Evolutionary conservation across 306 rosid species (phyloP), one percentile per base, ranked within the genome.

Genomic region (Lathyrus oleraceus): DNA sequence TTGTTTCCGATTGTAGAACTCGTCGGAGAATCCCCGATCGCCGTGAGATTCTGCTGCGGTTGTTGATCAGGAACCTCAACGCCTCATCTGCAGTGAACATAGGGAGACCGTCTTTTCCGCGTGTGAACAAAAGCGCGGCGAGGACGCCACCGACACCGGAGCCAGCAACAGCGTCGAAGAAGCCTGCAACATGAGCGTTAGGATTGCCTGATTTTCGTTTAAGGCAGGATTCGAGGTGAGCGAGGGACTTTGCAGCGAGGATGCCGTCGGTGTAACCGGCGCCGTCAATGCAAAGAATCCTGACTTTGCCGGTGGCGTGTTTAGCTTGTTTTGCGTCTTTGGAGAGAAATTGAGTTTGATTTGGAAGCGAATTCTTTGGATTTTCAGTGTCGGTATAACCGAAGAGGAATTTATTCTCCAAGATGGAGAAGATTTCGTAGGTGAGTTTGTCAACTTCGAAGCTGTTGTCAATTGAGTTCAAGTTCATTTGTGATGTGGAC

Each of bases 351-450:
- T 66, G 76, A 15, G 65, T 8, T 5, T 75, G 49, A 47, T 74
- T 74, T 11, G 69, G 10, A 15, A 59, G 6, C 0, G 73, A 67
- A 61, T 30, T 71, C 42, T 72, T 75, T 0, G 69, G 14, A 12
- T 78, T 78, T 9, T 78, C 74, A 10, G 76, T 2, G 1, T 79
- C 69, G 32, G 74, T 71, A 73, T 85, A 83, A 52, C 97, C 97
- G 49, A 93, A 93, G 52, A 93, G 96, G 75, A 93, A 93, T 38
- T 88, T 85, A 61, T 87, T 93, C 27, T 93, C 98, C 25, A 93
- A 79, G 19, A 90, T 83, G 30, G 98, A 93, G 90, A 93, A 93
- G 87, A 93, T 93, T 77, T 93, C 97, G 61, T 88, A 83, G 73
- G 96, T 83, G 78, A 93, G 97, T 83, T 90, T 90, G 63, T 93